These are phyloP conservation scores for Calycina herbarum DNA, from an alignment of 2,329 filamentous ascomycete genomes.

Conservation along the genomic window DNA sequence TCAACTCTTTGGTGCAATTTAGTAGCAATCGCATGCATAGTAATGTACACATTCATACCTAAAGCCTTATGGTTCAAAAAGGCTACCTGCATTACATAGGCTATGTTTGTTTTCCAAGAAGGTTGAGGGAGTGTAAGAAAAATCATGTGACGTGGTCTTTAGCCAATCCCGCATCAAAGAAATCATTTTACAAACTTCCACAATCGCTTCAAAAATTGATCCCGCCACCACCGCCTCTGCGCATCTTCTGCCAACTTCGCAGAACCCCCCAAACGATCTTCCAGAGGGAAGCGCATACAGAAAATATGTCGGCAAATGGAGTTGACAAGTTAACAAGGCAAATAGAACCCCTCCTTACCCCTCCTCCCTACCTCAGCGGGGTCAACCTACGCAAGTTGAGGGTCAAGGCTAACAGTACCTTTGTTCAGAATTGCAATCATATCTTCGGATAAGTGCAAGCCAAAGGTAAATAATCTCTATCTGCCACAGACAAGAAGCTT, in stretches of 20 bases:
- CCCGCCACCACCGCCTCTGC: neutral
- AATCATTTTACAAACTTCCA: slow-evolving; percentile 3
- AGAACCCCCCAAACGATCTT: neutral
- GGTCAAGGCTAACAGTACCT: neutral
- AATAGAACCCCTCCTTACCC: neutral
- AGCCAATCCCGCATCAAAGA: neutral
- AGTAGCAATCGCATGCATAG: too few relatives aligned
- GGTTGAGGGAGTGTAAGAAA: neutral
- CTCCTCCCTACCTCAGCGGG: neutral
- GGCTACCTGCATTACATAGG: neutral
- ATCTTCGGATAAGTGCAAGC: slow-evolving; percentile 97
- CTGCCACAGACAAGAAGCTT: slow-evolving; percentile 7
- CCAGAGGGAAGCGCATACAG: neutral
- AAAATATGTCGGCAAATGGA: too few relatives aligned
- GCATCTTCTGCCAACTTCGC: neutral
- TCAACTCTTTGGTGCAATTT: too few relatives aligned
- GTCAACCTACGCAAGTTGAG: neutral
- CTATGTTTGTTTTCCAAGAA: neutral
- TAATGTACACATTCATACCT: too few relatives aligned
- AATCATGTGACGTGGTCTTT: neutral
- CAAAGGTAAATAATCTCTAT: slow-evolving; percentile 59
- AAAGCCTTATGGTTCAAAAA: too few relatives aligned
- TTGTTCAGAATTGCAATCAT: slow-evolving; percentile 88
- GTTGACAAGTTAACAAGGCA: neutral
- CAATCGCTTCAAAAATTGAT: neutral